Percentiles rank a stretch among this genome's conserved stretches.
Conservation (phyloP, 2,329 filamentous ascomycete species). For the Colletotrichum sp. region DNA sequence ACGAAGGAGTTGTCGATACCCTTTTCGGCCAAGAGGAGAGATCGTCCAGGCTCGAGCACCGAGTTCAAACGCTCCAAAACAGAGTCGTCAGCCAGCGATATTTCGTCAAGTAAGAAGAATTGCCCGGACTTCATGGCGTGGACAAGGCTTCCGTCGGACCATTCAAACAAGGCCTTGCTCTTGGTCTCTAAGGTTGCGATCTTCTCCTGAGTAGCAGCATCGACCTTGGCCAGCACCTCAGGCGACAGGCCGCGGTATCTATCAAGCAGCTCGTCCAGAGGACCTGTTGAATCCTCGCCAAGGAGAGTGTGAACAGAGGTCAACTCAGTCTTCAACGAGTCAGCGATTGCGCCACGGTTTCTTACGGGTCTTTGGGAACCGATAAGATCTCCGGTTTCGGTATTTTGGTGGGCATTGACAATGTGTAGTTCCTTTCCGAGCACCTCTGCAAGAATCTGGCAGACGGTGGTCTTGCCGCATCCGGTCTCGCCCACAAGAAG, state of each 20-base stretch:
- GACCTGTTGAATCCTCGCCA: constrained; percentile 41
- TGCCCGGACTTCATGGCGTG: constrained; percentile 90
- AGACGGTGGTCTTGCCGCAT: constrained; percentile 96
- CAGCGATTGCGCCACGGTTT: constrained; percentile 77
- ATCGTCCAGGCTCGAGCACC: constrained; percentile 87
- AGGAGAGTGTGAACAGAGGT: constrained; percentile 46
- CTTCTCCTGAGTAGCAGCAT: constrained; percentile 50
- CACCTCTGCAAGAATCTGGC: constrained; percentile 87
- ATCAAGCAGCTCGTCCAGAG: constrained; percentile 61
- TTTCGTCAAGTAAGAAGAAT: constrained; percentile 95
- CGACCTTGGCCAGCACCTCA: constrained; percentile 48
- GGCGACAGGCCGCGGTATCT: constrained; percentile 61
- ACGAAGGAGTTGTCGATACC: constrained; percentile 84
- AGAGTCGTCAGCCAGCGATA: constrained; percentile 96
- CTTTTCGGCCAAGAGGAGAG: constrained; percentile 91
- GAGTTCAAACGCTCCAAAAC: constrained; percentile 96
- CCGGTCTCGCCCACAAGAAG: constrained; percentile 95
- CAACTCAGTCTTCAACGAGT: constrained; percentile 69
- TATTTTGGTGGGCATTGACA: constrained; percentile 97
- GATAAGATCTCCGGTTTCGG: constrained; percentile 96
- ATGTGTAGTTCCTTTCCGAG: constrained; percentile 79
- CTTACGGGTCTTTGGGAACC: constrained; percentile 91
- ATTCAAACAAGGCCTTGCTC: constrained; percentile 90
- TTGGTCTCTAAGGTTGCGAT: constrained; percentile 60
- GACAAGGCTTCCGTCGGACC: constrained; percentile 92